A percentile compares a stretch with the other conserved stretches of the same genome.
Conservation (phyloP, 352 stramenopile species). For the Pythium folliculosum region DNA sequence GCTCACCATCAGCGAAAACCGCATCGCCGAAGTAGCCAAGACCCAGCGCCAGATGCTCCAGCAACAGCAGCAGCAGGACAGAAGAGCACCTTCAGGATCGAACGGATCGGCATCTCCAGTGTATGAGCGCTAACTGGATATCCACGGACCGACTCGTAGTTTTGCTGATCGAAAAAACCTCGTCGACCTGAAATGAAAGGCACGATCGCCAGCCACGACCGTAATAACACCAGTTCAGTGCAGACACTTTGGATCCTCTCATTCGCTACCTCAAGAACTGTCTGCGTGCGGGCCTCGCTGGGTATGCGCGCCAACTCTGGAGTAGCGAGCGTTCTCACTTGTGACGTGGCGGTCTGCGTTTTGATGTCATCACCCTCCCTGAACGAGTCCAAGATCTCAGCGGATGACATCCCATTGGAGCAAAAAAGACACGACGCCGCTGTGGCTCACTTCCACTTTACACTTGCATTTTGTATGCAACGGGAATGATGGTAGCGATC, state of each 20-base stretch:
- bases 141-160: neutral
- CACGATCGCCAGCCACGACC: too few species aligned
- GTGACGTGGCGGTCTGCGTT: neutral
- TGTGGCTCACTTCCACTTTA: neutral
- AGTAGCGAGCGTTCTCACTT: neutral
- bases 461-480: neutral
- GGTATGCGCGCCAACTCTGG: too few species aligned
- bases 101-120: slow-evolving; percentile 21
- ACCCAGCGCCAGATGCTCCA: slow-evolving; percentile 64
- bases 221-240: too few species aligned
- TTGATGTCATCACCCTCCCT: neutral
- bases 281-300: too few species aligned
- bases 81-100: neutral
- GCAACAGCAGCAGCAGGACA: slow-evolving; percentile 29
- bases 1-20: slow-evolving; percentile 83
- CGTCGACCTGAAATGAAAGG: too few species aligned
- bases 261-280: neutral
- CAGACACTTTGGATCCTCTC: too few species aligned
- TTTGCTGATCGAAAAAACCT: neutral
- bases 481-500: neutral
- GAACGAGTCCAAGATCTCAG: neutral
- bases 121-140: slow-evolving; percentile 11
- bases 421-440: neutral
- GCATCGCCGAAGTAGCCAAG: slow-evolving; percentile 60
- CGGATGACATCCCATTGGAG: neutral